phyloP scores from a whole-genome alignment of 768 basidiomycete species.

The Mycena galericulata region DNA sequence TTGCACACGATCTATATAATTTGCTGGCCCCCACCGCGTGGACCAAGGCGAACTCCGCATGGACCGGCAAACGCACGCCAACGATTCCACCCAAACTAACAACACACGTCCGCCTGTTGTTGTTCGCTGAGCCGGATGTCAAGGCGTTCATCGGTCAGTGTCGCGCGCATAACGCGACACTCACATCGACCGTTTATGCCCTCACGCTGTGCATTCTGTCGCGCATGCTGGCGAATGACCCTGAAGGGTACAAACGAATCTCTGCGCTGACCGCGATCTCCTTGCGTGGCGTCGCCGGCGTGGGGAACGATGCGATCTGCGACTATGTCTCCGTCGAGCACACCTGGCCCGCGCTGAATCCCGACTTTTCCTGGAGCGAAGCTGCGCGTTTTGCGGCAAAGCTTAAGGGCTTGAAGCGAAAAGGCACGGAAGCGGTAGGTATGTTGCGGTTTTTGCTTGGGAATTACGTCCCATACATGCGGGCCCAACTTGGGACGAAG shows the following conservation, averaged over 20 bases:
- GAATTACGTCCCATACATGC: neutral
- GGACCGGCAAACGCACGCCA: slow-evolving; percentile 13
- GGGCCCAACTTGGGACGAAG: slow-evolving; percentile 12
- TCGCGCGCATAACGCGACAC: slow-evolving; percentile 25
- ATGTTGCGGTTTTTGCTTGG: slow-evolving; percentile 12
- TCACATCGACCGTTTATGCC: slow-evolving; percentile 15
- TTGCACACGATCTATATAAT: neutral
- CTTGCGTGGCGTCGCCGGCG: slow-evolving; percentile 11
- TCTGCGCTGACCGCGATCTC: slow-evolving; percentile 12
- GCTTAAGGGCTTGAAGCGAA: slow-evolving; percentile 2
- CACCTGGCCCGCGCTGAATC: neutral
- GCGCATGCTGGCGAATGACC: neutral
- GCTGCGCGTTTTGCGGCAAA: neutral
- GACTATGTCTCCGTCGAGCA: neutral
- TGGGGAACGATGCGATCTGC: slow-evolving; percentile 8
- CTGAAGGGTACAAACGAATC: slow-evolving; percentile 1
- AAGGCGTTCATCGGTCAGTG: neutral
- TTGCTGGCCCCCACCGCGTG: slow-evolving; percentile 16
- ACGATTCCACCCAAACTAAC: neutral
- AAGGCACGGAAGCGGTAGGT: slow-evolving; percentile 5
- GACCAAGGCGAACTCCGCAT: slow-evolving; percentile 2
- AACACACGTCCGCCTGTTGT: slow-evolving; percentile 5
- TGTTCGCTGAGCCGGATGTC: neutral
- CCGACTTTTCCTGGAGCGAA: slow-evolving; percentile 1
- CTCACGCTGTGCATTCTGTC: slow-evolving; percentile 11